A percentile compares a stretch with the other conserved stretches of the same genome.
Conservation (phyloP, 2,329 filamentous ascomycete species). For the Tolypocladium tropicale region DNA sequence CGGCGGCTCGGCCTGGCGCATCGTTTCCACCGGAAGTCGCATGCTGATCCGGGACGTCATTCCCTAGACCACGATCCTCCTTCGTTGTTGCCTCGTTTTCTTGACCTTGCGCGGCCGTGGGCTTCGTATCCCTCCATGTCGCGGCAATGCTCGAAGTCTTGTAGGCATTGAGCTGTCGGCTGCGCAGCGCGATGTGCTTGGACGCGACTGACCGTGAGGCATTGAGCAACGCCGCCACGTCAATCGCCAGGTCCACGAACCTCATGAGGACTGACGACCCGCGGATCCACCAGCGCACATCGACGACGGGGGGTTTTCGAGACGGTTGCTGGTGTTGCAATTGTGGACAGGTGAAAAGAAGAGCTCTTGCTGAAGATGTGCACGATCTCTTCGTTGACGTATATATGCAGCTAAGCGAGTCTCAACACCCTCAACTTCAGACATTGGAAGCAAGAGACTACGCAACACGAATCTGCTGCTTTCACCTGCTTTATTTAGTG, state of each 20-base stretch:
- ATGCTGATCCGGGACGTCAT: not conserved
- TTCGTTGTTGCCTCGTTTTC: not conserved
- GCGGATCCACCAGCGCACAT: slow-evolving; percentile 13
- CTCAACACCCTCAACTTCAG: not conserved
- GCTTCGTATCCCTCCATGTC: slow-evolving; percentile 17
- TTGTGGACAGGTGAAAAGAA: not conserved
- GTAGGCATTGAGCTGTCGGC: slow-evolving; percentile 42
- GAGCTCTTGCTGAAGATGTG: not conserved
- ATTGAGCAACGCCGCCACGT: slow-evolving; percentile 59
- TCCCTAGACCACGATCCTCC: not conserved
- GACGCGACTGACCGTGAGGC: slow-evolving; percentile 58
- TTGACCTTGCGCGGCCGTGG: not conserved
- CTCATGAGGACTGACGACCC: slow-evolving; percentile 33
- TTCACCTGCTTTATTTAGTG: not conserved
- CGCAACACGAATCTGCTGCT: not conserved
- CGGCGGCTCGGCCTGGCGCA: not conserved
- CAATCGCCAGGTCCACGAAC: slow-evolving; percentile 55
- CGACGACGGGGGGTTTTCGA: slow-evolving; percentile 5
- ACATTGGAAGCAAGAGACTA: not conserved
- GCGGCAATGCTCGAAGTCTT: slow-evolving; percentile 33
- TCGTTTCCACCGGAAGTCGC: not conserved
- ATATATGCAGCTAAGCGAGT: slow-evolving; percentile 20
- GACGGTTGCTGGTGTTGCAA: not conserved
- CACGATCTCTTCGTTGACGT: not conserved
- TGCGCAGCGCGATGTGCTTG: slow-evolving; percentile 49